phyloP scores from a whole-genome alignment of 208 protist species.

The Lotmaria passim region DNA sequence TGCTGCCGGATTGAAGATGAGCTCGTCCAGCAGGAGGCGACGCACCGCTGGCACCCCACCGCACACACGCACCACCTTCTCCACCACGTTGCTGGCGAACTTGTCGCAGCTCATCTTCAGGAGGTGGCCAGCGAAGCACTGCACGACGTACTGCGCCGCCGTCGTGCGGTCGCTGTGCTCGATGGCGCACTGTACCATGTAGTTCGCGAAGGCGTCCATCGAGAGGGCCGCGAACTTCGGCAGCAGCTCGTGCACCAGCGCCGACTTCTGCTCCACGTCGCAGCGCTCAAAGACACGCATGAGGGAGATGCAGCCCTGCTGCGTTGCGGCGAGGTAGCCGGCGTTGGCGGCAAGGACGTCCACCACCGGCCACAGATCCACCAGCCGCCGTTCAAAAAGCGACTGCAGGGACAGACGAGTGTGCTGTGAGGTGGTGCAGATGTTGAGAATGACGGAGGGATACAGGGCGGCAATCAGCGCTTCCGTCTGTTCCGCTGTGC shows the following conservation, averaged over 20 bases:
- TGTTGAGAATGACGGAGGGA: constrained; percentile 78
- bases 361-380: constrained; percentile 67
- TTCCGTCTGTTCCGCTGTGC: constrained; percentile 55
- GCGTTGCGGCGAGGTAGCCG: constrained; percentile 79
- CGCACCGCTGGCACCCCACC: constrained; percentile 67
- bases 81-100: constrained; percentile 86
- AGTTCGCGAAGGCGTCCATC: constrained; percentile 88
- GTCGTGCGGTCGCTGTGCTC: constrained; percentile 67
- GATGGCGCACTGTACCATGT: constrained; percentile 89
- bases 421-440: constrained; percentile 84
- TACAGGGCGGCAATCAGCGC: constrained; percentile 59
- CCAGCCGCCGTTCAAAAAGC: constrained; percentile 69
- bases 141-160: constrained; percentile 65
- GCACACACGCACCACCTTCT: constrained; percentile 74
- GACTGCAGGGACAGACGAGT: constrained; percentile 75
- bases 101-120: constrained; percentile 85
- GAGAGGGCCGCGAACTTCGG: constrained; percentile 72
- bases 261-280: constrained; percentile 51
- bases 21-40: constrained; percentile 77
- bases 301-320: constrained; percentile 89
- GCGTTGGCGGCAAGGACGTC: constrained; percentile 69
- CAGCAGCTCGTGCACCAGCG: constrained; percentile 64
- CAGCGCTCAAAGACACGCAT: constrained; percentile 87
- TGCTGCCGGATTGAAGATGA: constrained; percentile 81
- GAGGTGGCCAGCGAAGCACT: constrained; percentile 61